Base-by-base conservation (phyloP, 306 rosid species). In the Castanea crenata region DNA sequence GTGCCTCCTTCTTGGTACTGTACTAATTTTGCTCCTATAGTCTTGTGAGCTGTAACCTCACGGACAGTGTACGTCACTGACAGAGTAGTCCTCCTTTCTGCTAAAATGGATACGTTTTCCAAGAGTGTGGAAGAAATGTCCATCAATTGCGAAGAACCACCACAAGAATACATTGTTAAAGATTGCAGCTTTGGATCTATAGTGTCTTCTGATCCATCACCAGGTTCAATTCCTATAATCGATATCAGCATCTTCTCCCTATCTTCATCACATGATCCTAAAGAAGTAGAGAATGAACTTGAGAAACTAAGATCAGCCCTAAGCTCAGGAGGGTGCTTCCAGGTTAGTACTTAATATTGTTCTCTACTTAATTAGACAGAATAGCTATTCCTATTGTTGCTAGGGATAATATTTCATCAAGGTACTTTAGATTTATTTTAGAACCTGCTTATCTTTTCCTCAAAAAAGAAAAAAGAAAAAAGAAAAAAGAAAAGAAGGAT, bases 281-380 rank as follows among this genome's bases (percentile, higher is more conserved):
- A 23, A 23, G 13, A 59, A 59, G 70, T 64, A 35, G 74, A 85
- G 79, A n/a, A 13, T 4, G 90, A 93, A 74, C 78, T 87, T 13
- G 57, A 81, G 8, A 90, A 83, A 79, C 91, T 91, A 4, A 81
- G 76, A 81, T 84, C 88, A 76, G 88, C 92, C 84, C 92, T 93
- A 16, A 70, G 77, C 79, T 78, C 88, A 54, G 80, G 72, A 51
- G 98, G 97, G 52, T 93, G 90, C 87, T 87, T 93, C 75, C 97
- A 91, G 97, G 97, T 91, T 27, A 3, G 73, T 25, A n/a, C 32
- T 75, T 57, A 1, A 49, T 49, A 49, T 12, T 49, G 68, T 58
- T 58, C 20, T 58, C n/a, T 58, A 27, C 68, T 62, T 23, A 23
- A 62, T 62, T 62, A 10, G 16, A 13, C 16, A 49, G 16, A 49